Evolutionary conservation across 2,329 filamentous ascomycete genomes (phyloP).

Genomic region (Colletotrichum godetiae): DNA sequence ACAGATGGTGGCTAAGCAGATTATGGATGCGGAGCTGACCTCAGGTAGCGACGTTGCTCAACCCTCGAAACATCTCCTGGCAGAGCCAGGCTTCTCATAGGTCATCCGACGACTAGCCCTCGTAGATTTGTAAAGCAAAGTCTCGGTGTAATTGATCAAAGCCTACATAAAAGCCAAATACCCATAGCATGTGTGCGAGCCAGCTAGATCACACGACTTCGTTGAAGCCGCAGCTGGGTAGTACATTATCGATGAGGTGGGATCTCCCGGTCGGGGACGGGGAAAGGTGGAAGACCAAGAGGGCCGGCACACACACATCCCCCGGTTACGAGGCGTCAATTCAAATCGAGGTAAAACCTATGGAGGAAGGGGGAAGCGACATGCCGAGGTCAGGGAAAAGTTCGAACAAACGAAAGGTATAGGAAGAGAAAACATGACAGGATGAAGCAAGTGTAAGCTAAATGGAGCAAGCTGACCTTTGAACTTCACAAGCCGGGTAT

Average conservation of each 20-base stretch:
- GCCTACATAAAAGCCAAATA: neutral
- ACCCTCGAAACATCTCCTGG: too few relatives aligned
- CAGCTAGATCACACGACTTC: neutral
- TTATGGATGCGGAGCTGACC: neutral
- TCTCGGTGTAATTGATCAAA: neutral
- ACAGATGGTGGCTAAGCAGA: neutral
- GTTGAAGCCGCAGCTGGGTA: neutral
- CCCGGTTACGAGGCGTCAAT: neutral
- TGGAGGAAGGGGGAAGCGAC: neutral
- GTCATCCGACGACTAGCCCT: too few relatives aligned
- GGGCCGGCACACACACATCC: neutral
- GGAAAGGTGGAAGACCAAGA: neutral
- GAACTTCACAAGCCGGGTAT: neutral
- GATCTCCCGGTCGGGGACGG: conserved; percentile 4
- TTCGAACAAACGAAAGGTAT: neutral
- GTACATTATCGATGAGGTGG: neutral
- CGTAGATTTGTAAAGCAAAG: too few relatives aligned
- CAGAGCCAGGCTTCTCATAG: too few relatives aligned
- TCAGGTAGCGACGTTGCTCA: neutral
- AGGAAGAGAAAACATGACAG: neutral
- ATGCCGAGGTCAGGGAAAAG: neutral
- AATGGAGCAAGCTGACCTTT: neutral
- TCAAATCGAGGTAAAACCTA: neutral
- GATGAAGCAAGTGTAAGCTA: neutral
- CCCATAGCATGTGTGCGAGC: neutral